phyloP scores from a whole-genome alignment of 345 rosid genomes.

The Moringa oleifera region DNA sequence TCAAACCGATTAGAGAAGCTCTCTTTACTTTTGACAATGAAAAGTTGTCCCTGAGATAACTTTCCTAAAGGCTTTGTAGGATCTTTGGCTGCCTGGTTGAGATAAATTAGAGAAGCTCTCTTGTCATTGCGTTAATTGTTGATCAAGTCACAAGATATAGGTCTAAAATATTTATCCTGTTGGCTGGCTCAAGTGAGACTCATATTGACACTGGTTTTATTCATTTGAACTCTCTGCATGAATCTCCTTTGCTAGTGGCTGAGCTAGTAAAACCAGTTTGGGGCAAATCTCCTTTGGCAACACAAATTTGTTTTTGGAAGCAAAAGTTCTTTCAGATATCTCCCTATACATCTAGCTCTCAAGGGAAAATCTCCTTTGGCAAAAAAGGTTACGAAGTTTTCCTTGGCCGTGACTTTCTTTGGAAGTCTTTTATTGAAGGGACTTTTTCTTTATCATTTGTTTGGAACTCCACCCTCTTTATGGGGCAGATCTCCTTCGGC shows the following conservation, averaged over 20 bases:
- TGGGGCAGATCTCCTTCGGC: constrained; percentile 48
- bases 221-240: constrained; percentile 13
- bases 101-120: background rate
- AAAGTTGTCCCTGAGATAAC: constrained; percentile 8
- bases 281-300: constrained; percentile 55
- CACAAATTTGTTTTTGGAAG: constrained; percentile 14
- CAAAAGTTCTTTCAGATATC: constrained; percentile 8
- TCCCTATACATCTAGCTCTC: constrained; percentile 19
- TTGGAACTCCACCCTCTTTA: constrained; percentile 19
- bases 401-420: constrained; percentile 24
- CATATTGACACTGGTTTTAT: constrained; percentile 11
- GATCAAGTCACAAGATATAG: constrained; percentile 18
- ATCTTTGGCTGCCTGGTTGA: background rate
- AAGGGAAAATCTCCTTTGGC: constrained; percentile 61
- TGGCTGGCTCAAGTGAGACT: constrained; percentile 17
- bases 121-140: constrained; percentile 11
- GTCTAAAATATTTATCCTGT: constrained; percentile 19
- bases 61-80: constrained; percentile 6
- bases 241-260: constrained; percentile 15
- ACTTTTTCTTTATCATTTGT: constrained; percentile 23
- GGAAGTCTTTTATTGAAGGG: constrained; percentile 21
- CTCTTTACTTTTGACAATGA: constrained; percentile 13
- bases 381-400: constrained; percentile 19
- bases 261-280: constrained; percentile 16
- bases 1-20: constrained; percentile 25